phyloP scores from a whole-genome alignment of 768 basidiomycete species.

The Leccinum subgranulosum region DNA sequence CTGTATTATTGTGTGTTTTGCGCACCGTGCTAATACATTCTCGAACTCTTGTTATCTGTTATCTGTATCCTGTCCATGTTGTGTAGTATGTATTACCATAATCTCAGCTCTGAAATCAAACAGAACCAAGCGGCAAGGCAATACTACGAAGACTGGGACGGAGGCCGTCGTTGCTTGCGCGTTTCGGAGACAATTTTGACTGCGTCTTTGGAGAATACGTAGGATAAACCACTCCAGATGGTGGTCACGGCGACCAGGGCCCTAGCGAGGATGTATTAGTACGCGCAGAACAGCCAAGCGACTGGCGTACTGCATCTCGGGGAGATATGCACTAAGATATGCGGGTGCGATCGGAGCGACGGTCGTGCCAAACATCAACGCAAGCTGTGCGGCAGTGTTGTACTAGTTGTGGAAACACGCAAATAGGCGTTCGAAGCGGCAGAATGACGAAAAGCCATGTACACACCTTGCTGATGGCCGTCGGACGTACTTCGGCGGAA shows the following conservation, averaged over 20 bases:
- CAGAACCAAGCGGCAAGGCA: background rate
- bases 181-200: conserved; percentile 55
- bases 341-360: conserved; percentile 73
- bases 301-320: conserved; percentile 68
- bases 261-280: conserved; percentile 40
- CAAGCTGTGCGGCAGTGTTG: conserved; percentile 89
- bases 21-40: background rate
- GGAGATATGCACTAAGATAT: conserved; percentile 53
- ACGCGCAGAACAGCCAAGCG: background rate
- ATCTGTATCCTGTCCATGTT: conserved; percentile 15
- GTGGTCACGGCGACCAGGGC: conserved; percentile 88
- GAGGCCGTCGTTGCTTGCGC: conserved; percentile 30
- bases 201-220: conserved; percentile 72
- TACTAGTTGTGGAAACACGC: conserved; percentile 43
- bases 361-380: conserved; percentile 88
- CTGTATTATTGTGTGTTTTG: background rate
- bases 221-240: conserved; percentile 86
- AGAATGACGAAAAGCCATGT: background rate
- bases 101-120: conserved; percentile 1
- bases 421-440: background rate
- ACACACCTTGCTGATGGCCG: conserved; percentile 84
- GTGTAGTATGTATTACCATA: conserved; percentile 21
- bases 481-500: conserved; percentile 92
- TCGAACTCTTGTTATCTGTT: conserved; percentile 16
- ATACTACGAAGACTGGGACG: conserved; percentile 15